Evolutionary conservation across 176 grass and related monocot species (phyloP).

Genomic region (Coix lacrymajobi): DNA sequence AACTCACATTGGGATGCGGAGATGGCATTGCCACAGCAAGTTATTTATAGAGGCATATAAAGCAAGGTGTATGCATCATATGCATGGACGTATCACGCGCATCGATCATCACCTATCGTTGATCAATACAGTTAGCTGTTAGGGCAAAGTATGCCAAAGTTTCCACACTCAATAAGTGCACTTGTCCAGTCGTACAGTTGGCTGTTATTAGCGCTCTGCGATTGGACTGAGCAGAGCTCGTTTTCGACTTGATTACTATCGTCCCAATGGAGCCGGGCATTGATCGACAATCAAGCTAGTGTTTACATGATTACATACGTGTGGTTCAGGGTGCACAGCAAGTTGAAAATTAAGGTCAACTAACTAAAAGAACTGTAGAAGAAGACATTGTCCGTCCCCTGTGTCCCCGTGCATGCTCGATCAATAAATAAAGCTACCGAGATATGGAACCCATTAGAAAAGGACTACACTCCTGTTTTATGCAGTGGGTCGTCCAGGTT

Average conservation of each 20-base stretch:
- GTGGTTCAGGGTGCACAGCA: background rate
- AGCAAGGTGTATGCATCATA: background rate
- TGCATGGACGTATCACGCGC: background rate
- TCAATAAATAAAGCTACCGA: background rate
- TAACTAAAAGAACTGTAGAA: background rate
- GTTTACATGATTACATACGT: background rate
- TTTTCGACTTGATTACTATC: constrained; percentile 17
- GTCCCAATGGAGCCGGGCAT: constrained; percentile 2
- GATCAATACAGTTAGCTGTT: too few species aligned
- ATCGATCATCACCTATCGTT: background rate
- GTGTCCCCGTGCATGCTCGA: background rate
- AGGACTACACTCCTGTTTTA: too few species aligned
- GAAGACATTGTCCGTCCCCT: background rate
- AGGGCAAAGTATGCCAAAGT: too few species aligned
- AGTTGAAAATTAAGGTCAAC: background rate
- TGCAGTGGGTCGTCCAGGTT: too few species aligned
- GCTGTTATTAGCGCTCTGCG: background rate
- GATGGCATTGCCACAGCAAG: background rate
- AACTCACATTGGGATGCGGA: background rate
- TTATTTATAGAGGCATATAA: constrained; percentile 23
- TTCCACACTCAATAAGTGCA: background rate
- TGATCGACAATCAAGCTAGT: background rate
- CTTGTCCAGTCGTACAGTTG: background rate
- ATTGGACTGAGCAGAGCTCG: background rate
- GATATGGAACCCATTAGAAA: background rate